These are phyloP conservation scores for Setomelanomma holmii DNA, from an alignment of 2,329 filamentous ascomycete species.

Conservation along the genomic window DNA sequence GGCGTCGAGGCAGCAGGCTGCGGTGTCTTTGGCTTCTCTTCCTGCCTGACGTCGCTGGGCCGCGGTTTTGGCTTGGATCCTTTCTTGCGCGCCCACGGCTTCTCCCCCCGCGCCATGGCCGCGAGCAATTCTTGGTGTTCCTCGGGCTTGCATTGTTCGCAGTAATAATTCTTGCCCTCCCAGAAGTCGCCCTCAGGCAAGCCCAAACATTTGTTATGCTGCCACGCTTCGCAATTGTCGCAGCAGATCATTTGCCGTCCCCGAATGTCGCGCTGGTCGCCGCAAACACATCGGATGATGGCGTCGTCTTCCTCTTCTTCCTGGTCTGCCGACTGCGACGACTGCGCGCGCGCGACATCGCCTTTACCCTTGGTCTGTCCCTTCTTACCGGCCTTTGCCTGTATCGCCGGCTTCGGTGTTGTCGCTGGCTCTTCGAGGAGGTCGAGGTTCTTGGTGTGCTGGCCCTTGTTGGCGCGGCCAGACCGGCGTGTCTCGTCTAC, in stretches of 20 bases:
- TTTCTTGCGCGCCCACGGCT: slow-evolving; percentile 76
- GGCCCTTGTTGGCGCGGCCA: slow-evolving; percentile 94
- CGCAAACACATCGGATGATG: slow-evolving; percentile 92
- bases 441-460: slow-evolving; percentile 88
- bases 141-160: slow-evolving; percentile 85
- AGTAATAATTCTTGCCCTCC: slow-evolving; percentile 71
- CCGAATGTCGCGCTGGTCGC: slow-evolving; percentile 78
- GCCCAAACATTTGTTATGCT: slow-evolving; percentile 96
- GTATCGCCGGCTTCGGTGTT: slow-evolving; percentile 55
- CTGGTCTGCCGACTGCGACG: slow-evolving; percentile 41
- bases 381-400: slow-evolving; percentile 53
- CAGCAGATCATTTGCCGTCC: slow-evolving; percentile 95
- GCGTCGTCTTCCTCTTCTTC: slow-evolving; percentile 69
- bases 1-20: slow-evolving; percentile 24
- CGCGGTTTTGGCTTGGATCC: slow-evolving; percentile 67
- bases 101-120: slow-evolving; percentile 79
- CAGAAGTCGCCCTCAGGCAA: slow-evolving; percentile 74
- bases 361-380: slow-evolving; percentile 54
- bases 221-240: slow-evolving; percentile 91
- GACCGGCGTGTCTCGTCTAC: slow-evolving; percentile 89
- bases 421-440: slow-evolving; percentile 44
- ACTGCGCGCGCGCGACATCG: slow-evolving; percentile 49
- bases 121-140: slow-evolving; percentile 82
- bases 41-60: slow-evolving; percentile 65
- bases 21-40: slow-evolving; percentile 44